A percentile compares a stretch with the other conserved stretches of the same genome.
Conservation (phyloP, 257 asterid species). For the Solanum infundibuliforme region DNA sequence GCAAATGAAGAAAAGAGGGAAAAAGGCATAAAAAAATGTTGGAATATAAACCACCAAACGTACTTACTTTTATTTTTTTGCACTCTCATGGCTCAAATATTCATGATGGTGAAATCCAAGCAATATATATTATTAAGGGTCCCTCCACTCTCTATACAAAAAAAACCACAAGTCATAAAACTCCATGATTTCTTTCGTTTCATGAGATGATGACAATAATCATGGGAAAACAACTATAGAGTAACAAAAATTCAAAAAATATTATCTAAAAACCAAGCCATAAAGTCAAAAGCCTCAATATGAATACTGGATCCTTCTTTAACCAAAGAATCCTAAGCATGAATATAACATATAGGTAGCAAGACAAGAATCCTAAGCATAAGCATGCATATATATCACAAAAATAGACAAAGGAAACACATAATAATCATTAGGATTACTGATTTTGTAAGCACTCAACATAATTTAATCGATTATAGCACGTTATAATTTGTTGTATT, state of each 20-base stretch:
- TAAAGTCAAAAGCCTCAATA: background rate
- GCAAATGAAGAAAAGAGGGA: background rate
- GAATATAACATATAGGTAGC: background rate
- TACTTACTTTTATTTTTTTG: background rate
- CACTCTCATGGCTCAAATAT: slow-evolving; percentile 1
- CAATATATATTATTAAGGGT: background rate
- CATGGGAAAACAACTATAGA: background rate
- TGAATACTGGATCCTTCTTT: background rate
- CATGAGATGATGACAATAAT: background rate
- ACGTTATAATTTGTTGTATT: background rate
- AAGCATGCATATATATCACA: background rate
- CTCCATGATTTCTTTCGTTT: background rate
- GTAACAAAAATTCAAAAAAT: background rate
- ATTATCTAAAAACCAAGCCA: background rate
- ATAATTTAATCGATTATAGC: background rate
- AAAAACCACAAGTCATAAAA: background rate
- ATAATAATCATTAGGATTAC: background rate
- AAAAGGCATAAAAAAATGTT: background rate
- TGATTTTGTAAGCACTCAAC: background rate
- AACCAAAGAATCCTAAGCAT: background rate
- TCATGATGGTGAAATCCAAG: background rate
- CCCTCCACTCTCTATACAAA: background rate
- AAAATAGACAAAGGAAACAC: background rate
- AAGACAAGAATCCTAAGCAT: background rate
- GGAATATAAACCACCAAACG: background rate